Percentiles rank a stretch among this genome's conserved stretches.
phyloP scores from a whole-genome alignment of 345 rosid species.

The Citrus sinensis region DNA sequence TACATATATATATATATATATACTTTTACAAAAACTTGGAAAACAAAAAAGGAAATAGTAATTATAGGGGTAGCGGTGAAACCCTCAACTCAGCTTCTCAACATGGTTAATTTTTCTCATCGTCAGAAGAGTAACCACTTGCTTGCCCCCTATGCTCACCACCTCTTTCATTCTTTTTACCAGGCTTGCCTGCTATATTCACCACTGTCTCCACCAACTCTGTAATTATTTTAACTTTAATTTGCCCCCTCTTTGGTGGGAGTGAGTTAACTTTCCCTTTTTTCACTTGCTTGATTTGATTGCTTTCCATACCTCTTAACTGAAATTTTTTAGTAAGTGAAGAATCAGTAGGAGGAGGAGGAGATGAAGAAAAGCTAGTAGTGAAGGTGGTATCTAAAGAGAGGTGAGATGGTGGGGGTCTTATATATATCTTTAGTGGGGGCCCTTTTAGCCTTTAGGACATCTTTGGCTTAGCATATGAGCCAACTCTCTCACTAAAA shows the following conservation, averaged over 20 bases:
- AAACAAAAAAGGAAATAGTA: neutral
- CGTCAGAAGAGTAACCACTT: neutral
- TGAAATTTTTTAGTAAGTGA: neutral
- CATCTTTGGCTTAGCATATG: neutral
- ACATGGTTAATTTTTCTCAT: neutral
- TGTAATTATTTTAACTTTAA: conserved; percentile 7
- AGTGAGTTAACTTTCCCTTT: neutral
- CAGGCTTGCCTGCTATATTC: neutral
- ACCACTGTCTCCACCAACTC: neutral
- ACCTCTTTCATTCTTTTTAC: neutral
- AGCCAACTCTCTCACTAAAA: neutral
- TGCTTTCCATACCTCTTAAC: conserved; percentile 1
- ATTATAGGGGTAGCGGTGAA: no score
- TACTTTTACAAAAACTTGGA: neutral
- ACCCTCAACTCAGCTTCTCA: neutral
- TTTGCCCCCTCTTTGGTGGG: conserved; percentile 26
- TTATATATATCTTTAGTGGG: neutral
- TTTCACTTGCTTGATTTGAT: neutral
- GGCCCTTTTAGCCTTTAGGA: no score
- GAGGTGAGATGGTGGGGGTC: neutral
- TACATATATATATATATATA: neutral
- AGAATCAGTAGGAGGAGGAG: neutral
- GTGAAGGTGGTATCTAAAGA: no score
- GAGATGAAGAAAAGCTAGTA: no score
- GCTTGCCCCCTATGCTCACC: neutral